phyloP scores from a whole-genome alignment of 768 basidiomycete genomes.

The Arthromyces matolae region DNA sequence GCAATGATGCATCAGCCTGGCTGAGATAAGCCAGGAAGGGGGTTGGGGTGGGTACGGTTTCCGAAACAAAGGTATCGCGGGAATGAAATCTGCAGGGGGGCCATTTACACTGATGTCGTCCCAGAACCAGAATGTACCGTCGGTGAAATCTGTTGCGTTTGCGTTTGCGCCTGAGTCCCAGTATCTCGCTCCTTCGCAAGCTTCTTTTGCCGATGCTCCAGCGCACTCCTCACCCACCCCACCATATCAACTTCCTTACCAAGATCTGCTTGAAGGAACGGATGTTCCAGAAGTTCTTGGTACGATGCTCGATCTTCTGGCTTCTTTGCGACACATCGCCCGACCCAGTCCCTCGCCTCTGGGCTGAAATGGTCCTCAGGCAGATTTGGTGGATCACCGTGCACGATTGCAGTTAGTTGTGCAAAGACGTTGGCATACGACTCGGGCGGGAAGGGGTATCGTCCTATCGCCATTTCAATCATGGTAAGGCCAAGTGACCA shows the following conservation, averaged over 20 bases:
- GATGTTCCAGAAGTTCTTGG: constrained; percentile 75
- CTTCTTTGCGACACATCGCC: constrained; percentile 74
- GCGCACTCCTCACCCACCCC: constrained; percentile 68
- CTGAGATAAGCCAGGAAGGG: neutral
- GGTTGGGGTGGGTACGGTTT: neutral
- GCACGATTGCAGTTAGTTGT: constrained; percentile 91
- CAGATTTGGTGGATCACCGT: constrained; percentile 86
- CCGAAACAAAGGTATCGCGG: no score
- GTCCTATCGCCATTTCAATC: constrained; percentile 86
- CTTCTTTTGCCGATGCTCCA: constrained; percentile 22
- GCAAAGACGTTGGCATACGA: constrained; percentile 97
- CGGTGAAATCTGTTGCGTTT: neutral
- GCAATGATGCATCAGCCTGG: no score
- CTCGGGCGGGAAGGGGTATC: constrained; percentile 96
- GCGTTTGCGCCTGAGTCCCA: neutral
- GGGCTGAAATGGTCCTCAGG: constrained; percentile 67
- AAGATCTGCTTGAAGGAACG: constrained; percentile 65
- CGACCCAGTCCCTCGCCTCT: constrained; percentile 79
- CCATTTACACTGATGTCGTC: constrained; percentile 1
- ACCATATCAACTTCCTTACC: constrained; percentile 72
- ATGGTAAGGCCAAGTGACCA: constrained; percentile 96
- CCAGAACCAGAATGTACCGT: neutral
- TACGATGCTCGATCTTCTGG: constrained; percentile 81
- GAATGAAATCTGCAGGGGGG: neutral
- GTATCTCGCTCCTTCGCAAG: constrained; percentile 12